Evolutionary conservation across 495 filamentous ascomycete genomes (phyloP).

Genomic region (Darksidea phi): DNA sequence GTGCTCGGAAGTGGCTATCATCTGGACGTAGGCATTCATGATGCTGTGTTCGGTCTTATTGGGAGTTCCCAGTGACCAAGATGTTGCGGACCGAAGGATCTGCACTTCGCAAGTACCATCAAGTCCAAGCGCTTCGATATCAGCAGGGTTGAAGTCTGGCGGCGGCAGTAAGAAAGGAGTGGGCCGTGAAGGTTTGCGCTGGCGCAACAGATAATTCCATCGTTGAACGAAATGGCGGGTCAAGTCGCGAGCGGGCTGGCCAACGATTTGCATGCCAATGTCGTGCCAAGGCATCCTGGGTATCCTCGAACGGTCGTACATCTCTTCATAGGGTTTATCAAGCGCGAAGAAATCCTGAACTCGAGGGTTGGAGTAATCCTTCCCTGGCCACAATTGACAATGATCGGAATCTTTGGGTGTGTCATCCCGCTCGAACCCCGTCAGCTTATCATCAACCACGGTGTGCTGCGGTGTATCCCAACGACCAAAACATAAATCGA

Average conservation of each 20-base stretch:
- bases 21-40: constrained; percentile 89
- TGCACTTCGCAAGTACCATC: constrained; percentile 95
- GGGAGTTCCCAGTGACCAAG: constrained; percentile 89
- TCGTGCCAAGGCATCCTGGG: constrained; percentile 99
- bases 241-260: constrained; percentile 90
- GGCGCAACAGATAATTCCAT: constrained; percentile 96
- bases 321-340: constrained; percentile 95
- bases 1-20: constrained; percentile 92
- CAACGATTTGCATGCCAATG: constrained; percentile 97
- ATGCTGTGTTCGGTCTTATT: constrained; percentile 87
- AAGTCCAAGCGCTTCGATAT: constrained; percentile 83
- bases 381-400: constrained; percentile 95
- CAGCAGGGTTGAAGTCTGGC: constrained; percentile 81
- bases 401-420: constrained; percentile 84
- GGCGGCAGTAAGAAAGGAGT: constrained; percentile 92
- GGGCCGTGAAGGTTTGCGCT: constrained; percentile 88
- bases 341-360: constrained; percentile 93
- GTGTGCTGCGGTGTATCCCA: constrained; percentile 96
- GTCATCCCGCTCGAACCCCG: constrained; percentile 81
- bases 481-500: constrained; percentile 95
- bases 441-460: constrained; percentile 88
- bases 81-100: constrained; percentile 82
- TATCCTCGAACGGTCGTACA: constrained; percentile 88
- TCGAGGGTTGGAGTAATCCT: constrained; percentile 97
- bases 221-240: constrained; percentile 97